Percentiles rank a stretch among this genome's conserved stretches.
These are phyloP conservation scores for Aspergillus quadricinctus DNA, from an alignment of 2,329 filamentous ascomycete genomes.

Conservation along the genomic window DNA sequence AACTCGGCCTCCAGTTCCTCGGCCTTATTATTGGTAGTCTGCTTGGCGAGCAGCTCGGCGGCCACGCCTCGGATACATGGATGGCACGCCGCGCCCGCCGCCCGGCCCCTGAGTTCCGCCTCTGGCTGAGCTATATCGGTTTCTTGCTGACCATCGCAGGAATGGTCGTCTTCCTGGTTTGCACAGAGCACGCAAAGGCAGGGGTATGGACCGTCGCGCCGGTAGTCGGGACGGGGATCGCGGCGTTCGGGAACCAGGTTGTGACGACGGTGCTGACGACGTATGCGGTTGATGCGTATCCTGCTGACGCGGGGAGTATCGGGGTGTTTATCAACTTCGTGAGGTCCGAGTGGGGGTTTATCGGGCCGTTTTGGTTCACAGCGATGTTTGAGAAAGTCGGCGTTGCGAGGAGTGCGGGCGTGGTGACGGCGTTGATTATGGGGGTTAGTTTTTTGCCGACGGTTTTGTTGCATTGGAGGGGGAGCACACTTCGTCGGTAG, in stretches of 20 bases:
- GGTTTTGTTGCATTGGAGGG: conserved; percentile 22
- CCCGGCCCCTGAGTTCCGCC: conserved; percentile 50
- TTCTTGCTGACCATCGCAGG: conserved; percentile 51
- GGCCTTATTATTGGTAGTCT: conserved; percentile 57
- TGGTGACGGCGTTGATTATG: conserved; percentile 26
- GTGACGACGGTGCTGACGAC: conserved; percentile 61
- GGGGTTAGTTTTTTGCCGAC: conserved; percentile 27
- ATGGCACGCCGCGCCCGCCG: conserved; percentile 43
- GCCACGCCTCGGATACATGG: conserved; percentile 52
- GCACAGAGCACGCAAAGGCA: conserved; percentile 42
- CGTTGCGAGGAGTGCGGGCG: conserved; percentile 27
- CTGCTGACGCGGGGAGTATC: conserved; percentile 52
- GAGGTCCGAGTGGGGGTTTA: conserved; percentile 39
- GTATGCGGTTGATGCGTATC: conserved; percentile 57
- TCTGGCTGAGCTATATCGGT: conserved; percentile 57
- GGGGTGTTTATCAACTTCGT: conserved; percentile 60
- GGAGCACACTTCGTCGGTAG: conserved; percentile 29
- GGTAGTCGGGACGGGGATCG: conserved; percentile 52
- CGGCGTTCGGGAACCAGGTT: conserved; percentile 57
- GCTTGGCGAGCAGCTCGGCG: conserved; percentile 59
- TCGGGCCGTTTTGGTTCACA: conserved; percentile 37
- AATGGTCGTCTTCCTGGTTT: conserved; percentile 54
- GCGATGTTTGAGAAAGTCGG: conserved; percentile 34
- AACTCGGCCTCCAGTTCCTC: conserved; percentile 58
- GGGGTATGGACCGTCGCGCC: conserved; percentile 53